These are phyloP conservation scores for Ulota crispa DNA, from an alignment of 225 moss, liverwort and hornwort genomes.

Conservation along the genomic window DNA sequence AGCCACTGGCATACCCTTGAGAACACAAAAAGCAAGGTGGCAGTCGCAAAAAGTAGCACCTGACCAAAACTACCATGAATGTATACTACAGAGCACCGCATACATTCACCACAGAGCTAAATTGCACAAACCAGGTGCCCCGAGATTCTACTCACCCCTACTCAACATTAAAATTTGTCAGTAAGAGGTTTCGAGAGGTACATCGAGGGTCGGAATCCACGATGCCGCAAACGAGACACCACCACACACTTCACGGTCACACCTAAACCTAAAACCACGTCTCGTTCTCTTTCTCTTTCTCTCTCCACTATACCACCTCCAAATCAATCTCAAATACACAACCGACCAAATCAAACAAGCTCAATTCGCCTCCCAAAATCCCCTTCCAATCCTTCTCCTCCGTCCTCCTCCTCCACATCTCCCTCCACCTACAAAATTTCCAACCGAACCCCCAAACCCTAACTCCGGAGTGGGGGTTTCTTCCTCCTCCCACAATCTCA, in stretches of 20 bases:
- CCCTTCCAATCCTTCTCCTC: not conserved
- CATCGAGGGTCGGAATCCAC: constrained; percentile 6
- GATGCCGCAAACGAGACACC: constrained; percentile 15
- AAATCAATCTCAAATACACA: not conserved
- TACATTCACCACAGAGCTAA: not conserved
- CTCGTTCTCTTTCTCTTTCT: not conserved
- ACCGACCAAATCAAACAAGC: constrained; percentile 7
- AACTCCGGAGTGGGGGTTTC: constrained; percentile 24
- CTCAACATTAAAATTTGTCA: not conserved
- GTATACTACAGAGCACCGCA: not conserved
- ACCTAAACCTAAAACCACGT: constrained; percentile 27
- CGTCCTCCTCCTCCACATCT: not conserved
- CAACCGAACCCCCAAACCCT: constrained; percentile 33
- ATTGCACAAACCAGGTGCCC: not conserved
- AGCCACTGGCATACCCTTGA: not conserved
- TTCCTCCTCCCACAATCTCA: not conserved
- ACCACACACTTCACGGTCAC: not conserved
- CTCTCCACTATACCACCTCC: not conserved
- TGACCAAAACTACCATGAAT: not conserved
- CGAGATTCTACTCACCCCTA: not conserved
- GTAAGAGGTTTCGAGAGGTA: constrained; percentile 8
- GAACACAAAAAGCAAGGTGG: not conserved
- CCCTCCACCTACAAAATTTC: not conserved
- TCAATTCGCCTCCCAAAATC: constrained; percentile 6
- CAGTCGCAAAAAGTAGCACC: not conserved